Base-by-base conservation (phyloP, 176 grass and related monocot genomes). In the Avena atlantica region DNA sequence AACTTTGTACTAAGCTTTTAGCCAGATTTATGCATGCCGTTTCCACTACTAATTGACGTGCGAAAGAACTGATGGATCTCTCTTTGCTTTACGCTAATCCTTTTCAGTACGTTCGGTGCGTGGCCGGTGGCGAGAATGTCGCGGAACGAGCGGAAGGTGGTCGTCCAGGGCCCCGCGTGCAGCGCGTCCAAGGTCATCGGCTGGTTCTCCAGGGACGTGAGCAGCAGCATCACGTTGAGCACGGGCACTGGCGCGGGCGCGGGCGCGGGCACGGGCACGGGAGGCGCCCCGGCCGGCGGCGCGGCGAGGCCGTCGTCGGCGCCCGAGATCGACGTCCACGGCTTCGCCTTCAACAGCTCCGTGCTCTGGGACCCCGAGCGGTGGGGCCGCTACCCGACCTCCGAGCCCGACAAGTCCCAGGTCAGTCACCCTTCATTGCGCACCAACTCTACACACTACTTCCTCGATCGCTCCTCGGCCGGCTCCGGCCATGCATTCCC, bases 311-410 rank as follows among this genome's bases (percentile, higher is more conserved):
- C 73, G 23, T 8, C 73, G 49, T 8, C 73, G 49, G 71, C 75
- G 5, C 14, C 21, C 17, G 77, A 87, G 80, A 75, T 94, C 27
- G 85, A 94, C 56, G 82, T 69, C 48, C 88, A 89, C 53, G 83
- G 92, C 81, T 97, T 97, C 82, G 94, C 94, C 40, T 97, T 97
- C 89, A 97, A 97, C 85, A 97, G 94, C 87, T 97, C 94, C 1
- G 91, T 97, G 77, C 90, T 97, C 25, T 97, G 94, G 94, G 94
- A 97, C 88, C 94, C 94, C 61, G 94, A 97, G 90, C 89, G 94
- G 75, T 97, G 94, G 94, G 94, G 94, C 12, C 94, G 94, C 16
- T 88, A 89, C 90, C 94, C 94, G 40, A 92, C 94, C 74, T 94
- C 94, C 78, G 85, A 94, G 86, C 92, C 94, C 45, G 94, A 97